Evolutionary conservation across 768 basidiomycete species (phyloP).

Genomic region (Lenzites betulinus): DNA sequence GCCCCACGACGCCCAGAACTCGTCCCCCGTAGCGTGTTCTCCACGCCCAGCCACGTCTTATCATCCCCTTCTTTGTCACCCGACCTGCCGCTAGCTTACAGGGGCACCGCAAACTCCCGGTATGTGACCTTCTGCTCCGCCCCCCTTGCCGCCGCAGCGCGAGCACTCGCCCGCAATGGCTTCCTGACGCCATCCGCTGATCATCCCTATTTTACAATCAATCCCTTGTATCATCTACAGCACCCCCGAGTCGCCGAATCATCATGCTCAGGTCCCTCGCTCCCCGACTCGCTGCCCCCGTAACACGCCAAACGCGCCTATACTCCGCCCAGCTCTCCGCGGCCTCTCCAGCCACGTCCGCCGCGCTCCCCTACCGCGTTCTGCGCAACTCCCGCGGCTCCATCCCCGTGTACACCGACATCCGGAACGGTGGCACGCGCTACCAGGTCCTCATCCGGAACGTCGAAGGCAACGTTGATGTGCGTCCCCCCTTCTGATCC

Average conservation of each 20-base stretch:
- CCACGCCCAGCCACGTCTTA: too few species aligned
- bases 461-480: conserved; percentile 63
- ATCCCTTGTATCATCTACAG: neutral
- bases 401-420: conserved; percentile 75
- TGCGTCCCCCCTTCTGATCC: conserved; percentile 35
- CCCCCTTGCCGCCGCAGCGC: neutral
- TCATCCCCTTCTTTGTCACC: too few species aligned
- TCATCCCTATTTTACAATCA: neutral
- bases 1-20: neutral
- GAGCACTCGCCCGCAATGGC: neutral
- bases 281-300: conserved; percentile 5
- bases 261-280: conserved; percentile 8
- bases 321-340: conserved; percentile 19
- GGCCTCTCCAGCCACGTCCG: conserved; percentile 11
- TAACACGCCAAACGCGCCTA: conserved; percentile 15
- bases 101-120: too few species aligned
- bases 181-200: conserved; percentile 9
- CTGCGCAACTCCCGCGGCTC: conserved; percentile 66
- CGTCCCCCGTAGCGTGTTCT: neutral
- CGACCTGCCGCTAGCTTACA: too few species aligned
- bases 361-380: conserved; percentile 51
- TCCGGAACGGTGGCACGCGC: conserved; percentile 66
- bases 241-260: neutral
- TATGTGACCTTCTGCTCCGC: neutral
- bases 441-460: conserved; percentile 63